phyloP scores from a whole-genome alignment of 306 rosid genomes.

The Mucuna pruriens region DNA sequence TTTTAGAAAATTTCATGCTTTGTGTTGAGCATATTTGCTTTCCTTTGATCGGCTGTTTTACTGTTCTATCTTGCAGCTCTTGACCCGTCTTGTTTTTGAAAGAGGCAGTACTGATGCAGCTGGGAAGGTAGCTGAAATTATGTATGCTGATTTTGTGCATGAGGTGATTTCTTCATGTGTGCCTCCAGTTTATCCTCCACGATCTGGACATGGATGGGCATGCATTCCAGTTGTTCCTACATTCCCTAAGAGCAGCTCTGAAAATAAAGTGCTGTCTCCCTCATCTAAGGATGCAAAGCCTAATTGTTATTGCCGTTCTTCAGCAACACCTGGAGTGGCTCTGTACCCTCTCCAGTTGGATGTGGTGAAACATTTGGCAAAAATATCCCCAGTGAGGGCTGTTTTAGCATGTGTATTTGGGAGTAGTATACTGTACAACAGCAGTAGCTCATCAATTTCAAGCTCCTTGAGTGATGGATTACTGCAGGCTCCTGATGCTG shows the following conservation, averaged over 20 bases:
- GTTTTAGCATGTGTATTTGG: constrained; percentile 96
- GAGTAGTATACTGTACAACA: constrained; percentile 80
- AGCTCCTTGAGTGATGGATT: constrained; percentile 82
- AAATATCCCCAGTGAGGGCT: constrained; percentile 96
- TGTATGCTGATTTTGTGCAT: constrained; percentile 96
- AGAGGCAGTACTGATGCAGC: constrained; percentile 99
- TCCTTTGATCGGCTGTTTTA: constrained; percentile 22
- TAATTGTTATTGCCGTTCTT: constrained; percentile 70
- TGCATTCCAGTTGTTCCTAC: constrained; percentile 90
- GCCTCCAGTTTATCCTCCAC: constrained; percentile 94
- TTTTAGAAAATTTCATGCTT: constrained; percentile 21
- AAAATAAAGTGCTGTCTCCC: constrained; percentile 79
- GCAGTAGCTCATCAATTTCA: constrained; percentile 76
- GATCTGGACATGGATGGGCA: constrained; percentile 98
- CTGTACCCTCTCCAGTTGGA: constrained; percentile 93
- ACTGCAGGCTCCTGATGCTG: constrained; percentile 80
- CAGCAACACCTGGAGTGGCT: constrained; percentile 79
- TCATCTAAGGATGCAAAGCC: constrained; percentile 84
- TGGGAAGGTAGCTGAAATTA: constrained; percentile 89
- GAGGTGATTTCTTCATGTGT: constrained; percentile 98
- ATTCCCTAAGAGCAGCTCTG: constrained; percentile 74
- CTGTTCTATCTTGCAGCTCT: constrained; percentile 67
- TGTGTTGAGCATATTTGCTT: constrained; percentile 26
- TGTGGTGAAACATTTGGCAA: constrained; percentile 91
- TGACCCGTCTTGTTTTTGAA: constrained; percentile 94